Base-by-base conservation (phyloP, 805 yeast species). In the Yamadazyma endophytica region DNA sequence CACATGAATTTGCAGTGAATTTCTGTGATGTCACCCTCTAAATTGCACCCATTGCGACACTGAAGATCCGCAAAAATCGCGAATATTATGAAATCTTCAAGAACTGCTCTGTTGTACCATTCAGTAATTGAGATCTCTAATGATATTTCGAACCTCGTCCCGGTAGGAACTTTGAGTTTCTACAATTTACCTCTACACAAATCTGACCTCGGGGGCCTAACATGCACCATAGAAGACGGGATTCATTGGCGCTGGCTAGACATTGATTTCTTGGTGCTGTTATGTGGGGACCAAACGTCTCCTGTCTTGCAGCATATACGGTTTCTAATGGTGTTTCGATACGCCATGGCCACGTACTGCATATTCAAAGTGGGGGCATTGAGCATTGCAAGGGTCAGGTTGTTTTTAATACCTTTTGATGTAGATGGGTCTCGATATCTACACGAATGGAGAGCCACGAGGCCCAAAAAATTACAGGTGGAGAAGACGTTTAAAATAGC, bases 191-290 rank as follows among this genome's bases (percentile, higher is more conserved):
- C 83, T 1, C 35, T 54, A 1, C 41, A 58, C 3, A 55, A 61
- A 0, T 53, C 61, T 9, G 58, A 58, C 20, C 36, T 51, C 16
- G 46, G 52, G 3, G 72, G 70, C 0, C 20, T 58, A 9, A 19
- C 24, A n/a, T 13, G 6, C 9, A 26, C 14, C 11, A 19, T n/a
- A 24, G 18, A 18, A 24, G 20, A 59, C 44, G 66, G 62, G 1
- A n/a, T n/a, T n/a, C n/a, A n/a, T n/a, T 79, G 84, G 83, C 44
- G 29, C 29, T 77, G 83, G 84, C 52, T 75, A 11, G 77, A 75
- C 38, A 56, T 72, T 7, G 73, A 73, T 12, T 58, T 45, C 37
- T 48, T 63, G 4, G 31, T 38, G 28, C 14, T 26, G 28, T 13
- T 43, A 40, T 24, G 31, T 33, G 33, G 37, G n/a, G 32, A 29